Conservation (phyloP, 208 protist genomes). For the Trypanosomatidae sp. region DNA sequence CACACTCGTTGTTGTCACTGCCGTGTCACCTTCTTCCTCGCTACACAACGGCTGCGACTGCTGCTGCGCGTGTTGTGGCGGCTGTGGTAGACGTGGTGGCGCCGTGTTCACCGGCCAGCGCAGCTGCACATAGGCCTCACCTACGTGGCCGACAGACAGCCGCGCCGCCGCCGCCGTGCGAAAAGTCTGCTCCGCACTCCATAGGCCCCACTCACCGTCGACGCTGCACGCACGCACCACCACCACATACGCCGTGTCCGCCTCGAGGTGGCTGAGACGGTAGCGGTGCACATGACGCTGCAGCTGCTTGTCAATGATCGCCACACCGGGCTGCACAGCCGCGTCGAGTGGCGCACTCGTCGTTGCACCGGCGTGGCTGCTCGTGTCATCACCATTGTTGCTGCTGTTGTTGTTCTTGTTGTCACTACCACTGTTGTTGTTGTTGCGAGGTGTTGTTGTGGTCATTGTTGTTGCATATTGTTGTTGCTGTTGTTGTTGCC, state of each 20-base stretch:
- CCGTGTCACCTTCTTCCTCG: not conserved
- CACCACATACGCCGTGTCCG: constrained; percentile 67
- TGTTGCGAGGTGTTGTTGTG: not conserved
- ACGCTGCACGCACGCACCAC: constrained; percentile 66
- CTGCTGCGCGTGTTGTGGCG: not conserved
- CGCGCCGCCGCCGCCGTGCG: constrained; percentile 42
- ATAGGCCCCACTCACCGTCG: constrained; percentile 67
- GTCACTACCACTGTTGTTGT: not conserved
- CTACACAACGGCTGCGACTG: not conserved
- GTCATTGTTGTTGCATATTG: not conserved
- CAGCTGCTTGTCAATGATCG: constrained; percentile 84
- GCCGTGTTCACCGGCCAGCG: constrained; percentile 23
- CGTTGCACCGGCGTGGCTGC: constrained; percentile 18
- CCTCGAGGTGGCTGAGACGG: constrained; percentile 26
- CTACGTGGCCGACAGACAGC: constrained; percentile 26
- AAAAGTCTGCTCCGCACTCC: constrained; percentile 69
- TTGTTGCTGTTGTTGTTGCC: not conserved
- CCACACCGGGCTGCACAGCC: constrained; percentile 46
- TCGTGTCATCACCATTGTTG: not conserved
- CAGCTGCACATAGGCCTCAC: constrained; percentile 69
- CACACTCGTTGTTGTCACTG: too few relatives aligned
- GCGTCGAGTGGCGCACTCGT: constrained; percentile 75
- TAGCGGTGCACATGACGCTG: constrained; percentile 41
- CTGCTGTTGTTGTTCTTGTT: not conserved
- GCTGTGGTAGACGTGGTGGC: constrained; percentile 2